A percentile compares a stretch with the other conserved stretches of the same genome.
Conservation (phyloP, 805 yeast species). For the Candida palmyrensis region DNA sequence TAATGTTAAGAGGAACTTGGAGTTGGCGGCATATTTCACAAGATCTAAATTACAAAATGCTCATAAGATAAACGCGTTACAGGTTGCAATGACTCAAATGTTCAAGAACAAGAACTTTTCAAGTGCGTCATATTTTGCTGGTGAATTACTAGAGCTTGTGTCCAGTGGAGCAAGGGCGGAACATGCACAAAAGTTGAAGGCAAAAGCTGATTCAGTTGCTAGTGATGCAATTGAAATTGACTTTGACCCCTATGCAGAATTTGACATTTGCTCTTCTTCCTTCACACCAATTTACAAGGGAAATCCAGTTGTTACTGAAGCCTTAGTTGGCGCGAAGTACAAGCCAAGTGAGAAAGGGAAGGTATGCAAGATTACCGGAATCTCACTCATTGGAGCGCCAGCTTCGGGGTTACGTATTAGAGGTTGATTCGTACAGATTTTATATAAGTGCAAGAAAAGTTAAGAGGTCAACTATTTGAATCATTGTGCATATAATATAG, state of each 20-base stretch:
- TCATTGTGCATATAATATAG: too few species aligned
- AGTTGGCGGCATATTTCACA: constrained; percentile 94
- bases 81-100: constrained; percentile 92
- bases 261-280: constrained; percentile 83
- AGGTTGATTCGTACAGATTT: constrained; percentile 9
- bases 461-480: background rate
- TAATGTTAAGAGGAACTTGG: constrained; percentile 80
- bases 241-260: constrained; percentile 88
- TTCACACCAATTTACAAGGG: constrained; percentile 86
- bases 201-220: constrained; percentile 72
- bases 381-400: constrained; percentile 83
- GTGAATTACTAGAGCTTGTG: constrained; percentile 68
- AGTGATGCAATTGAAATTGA: constrained; percentile 86
- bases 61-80: constrained; percentile 83
- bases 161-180: constrained; percentile 79
- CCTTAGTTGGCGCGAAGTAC: constrained; percentile 87
- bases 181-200: constrained; percentile 78
- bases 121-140: constrained; percentile 85
- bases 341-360: constrained; percentile 73
- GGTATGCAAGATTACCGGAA: constrained; percentile 66
- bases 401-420: constrained; percentile 79
- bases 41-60: constrained; percentile 74
- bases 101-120: constrained; percentile 85
- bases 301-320: constrained; percentile 63
- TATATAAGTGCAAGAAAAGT: background rate